Conservation (phyloP, 1,284 basidiomycete species). For the Pseudozyma thailandica region DNA sequence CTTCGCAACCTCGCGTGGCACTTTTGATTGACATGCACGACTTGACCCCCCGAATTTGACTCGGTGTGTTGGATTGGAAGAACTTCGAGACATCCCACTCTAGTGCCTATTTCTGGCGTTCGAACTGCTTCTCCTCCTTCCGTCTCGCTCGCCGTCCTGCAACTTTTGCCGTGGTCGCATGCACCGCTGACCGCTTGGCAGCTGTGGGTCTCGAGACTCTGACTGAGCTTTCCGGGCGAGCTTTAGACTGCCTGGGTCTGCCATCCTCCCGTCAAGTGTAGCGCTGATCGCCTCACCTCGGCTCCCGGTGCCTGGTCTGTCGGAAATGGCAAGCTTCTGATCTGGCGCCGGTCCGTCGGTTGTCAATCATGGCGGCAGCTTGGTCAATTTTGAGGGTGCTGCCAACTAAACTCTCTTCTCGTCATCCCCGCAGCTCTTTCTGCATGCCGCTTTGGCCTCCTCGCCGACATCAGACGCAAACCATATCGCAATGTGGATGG, state of each 20-base stretch:
- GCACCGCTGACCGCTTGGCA: background rate
- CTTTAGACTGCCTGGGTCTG: too few species aligned
- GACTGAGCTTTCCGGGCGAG: too few species aligned
- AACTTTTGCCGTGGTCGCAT: slow-evolving; percentile 7
- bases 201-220: too few species aligned
- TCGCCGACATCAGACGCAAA: slow-evolving; percentile 11
- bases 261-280: background rate
- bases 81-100: slow-evolving; percentile 5
- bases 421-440: slow-evolving; percentile 30
- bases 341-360: slow-evolving; percentile 9
- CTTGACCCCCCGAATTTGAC: slow-evolving; percentile 6
- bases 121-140: background rate
- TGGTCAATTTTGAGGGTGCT: slow-evolving; percentile 38
- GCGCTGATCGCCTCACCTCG: background rate
- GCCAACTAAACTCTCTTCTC: slow-evolving; percentile 34
- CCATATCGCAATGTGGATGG: slow-evolving; percentile 6
- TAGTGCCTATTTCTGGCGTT: too few species aligned
- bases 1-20: background rate
- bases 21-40: too few species aligned
- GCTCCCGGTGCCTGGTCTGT: background rate
- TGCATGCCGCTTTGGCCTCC: background rate
- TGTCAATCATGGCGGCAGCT: background rate
- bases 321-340: slow-evolving; percentile 4
- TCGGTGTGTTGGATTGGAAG: slow-evolving; percentile 13
- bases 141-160: slow-evolving; percentile 2